Evolutionary conservation across 73 alveolate genomes (phyloP).

Genomic region (Paramecium biaurelia): DNA sequence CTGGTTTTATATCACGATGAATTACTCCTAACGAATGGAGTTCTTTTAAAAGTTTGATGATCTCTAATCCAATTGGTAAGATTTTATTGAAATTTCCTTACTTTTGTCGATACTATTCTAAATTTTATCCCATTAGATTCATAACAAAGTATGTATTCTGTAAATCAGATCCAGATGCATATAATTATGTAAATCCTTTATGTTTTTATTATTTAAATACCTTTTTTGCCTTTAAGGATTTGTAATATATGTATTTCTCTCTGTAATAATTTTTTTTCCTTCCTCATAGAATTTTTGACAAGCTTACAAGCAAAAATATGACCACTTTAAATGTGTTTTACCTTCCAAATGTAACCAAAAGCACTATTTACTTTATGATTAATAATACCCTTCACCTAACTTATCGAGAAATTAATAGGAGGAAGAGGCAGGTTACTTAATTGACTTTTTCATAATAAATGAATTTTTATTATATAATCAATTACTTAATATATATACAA

Average conservation of each 20-base stretch:
- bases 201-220: background rate
- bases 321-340: background rate
- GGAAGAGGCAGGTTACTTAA: slow-evolving; percentile 41
- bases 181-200: background rate
- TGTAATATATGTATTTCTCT: slow-evolving; percentile 5
- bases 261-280: background rate
- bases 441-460: background rate
- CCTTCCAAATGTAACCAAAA: slow-evolving; percentile 47
- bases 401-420: slow-evolving; percentile 31
- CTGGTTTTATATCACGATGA: slow-evolving; percentile 62
- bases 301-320: slow-evolving; percentile 24
- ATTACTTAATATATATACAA: background rate
- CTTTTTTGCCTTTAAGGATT: slow-evolving; percentile 27
- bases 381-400: slow-evolving; percentile 35
- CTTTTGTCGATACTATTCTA: slow-evolving; percentile 78
- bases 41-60: slow-evolving; percentile 74
- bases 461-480: background rate
- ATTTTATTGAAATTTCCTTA: slow-evolving; percentile 22
- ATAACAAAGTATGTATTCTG: slow-evolving; percentile 84
- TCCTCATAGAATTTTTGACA: slow-evolving; percentile 40
- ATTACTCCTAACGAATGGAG: slow-evolving; percentile 63
- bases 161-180: slow-evolving; percentile 70
- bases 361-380: background rate
- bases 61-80: slow-evolving; percentile 25
- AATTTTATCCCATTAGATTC: slow-evolving; percentile 90